Base-by-base conservation (phyloP, 495 filamentous ascomycete species). In the Daldinia concentrica region DNA sequence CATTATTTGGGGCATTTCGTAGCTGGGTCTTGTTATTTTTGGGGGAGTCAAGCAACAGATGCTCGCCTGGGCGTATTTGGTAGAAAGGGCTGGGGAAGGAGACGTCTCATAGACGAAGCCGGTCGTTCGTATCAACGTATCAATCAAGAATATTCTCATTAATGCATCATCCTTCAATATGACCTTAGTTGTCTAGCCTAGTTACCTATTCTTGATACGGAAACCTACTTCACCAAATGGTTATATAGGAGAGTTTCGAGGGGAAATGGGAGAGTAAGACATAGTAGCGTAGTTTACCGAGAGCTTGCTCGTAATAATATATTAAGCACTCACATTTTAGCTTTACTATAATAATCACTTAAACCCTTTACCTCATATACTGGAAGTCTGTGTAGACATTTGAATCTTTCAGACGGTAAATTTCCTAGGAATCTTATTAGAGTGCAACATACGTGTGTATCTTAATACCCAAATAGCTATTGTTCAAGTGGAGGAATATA, bases 21-120 rank as follows among this genome's bases (percentile, higher is more conserved):
- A 54, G 54, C 30, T 37, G 52, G 57, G 24, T 64, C 8, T 41
- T 63, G 29, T 51, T 56, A 36, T 58, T 61, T 58, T 52, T n/a
- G n/a, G 37, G 39, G 58, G 58, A 62, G 22, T 26, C 30, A 27
- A 43, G 57, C 30, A 56, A 62, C 15, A 64, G 11, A 17, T 36
- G 5, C 29, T 36, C 43, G 27, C 34, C 12, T 32, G 11, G 59
- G 69, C 69, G 64, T 27, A 34, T 41, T n/a, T 36, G 63, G 37
- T 63, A 72, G 59, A 68, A 36, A 61, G 64, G 64, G 41, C 5
- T 17, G 57, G 34, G 59, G 64, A 52, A 68, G 30, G 45, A 64
- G 59, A 60, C 59, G 64, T 68, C 69, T 60, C 19, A n/a, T 37
- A 64, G 64, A 64, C 64, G 64, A 68, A 72, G 59, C 59, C 69